Conservation (phyloP, 345 rosid genomes). For the Aquilaria sinensis region DNA sequence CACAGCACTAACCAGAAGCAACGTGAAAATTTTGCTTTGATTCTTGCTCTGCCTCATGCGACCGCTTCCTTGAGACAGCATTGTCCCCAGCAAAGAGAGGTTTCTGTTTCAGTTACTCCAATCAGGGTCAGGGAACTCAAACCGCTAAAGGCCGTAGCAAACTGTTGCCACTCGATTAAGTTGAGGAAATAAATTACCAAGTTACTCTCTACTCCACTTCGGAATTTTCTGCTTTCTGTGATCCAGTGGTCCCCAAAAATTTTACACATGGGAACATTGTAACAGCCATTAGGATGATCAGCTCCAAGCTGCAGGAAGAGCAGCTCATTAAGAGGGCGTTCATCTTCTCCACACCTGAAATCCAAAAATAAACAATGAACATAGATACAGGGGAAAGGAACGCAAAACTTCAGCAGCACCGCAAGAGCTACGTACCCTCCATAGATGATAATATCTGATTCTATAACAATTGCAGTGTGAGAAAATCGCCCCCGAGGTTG, state of each 20-base stretch:
- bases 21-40: slow-evolving; percentile 22
- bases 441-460: slow-evolving; percentile 39
- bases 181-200: slow-evolving; percentile 17
- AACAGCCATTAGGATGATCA: slow-evolving; percentile 28
- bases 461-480: slow-evolving; percentile 52
- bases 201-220: slow-evolving; percentile 19
- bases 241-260: slow-evolving; percentile 41
- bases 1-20: slow-evolving; percentile 29
- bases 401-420: background rate
- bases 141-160: background rate
- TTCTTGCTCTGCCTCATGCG: slow-evolving; percentile 23
- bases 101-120: slow-evolving; percentile 20
- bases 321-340: slow-evolving; percentile 62
- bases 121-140: background rate
- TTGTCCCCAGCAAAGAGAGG: slow-evolving; percentile 7
- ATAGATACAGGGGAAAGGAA: background rate
- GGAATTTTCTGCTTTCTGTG: slow-evolving; percentile 28
- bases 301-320: slow-evolving; percentile 47
- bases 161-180: background rate
- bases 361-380: background rate
- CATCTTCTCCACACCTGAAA: slow-evolving; percentile 68
- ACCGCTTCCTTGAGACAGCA: slow-evolving; percentile 11
- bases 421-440: slow-evolving; percentile 48
- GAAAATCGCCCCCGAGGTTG: slow-evolving; percentile 79
- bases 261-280: slow-evolving; percentile 31